Evolutionary conservation across 1,284 basidiomycete species (phyloP), one percentile per base, ranked within the genome.

Genomic region (Fomitopsis betulina): DNA sequence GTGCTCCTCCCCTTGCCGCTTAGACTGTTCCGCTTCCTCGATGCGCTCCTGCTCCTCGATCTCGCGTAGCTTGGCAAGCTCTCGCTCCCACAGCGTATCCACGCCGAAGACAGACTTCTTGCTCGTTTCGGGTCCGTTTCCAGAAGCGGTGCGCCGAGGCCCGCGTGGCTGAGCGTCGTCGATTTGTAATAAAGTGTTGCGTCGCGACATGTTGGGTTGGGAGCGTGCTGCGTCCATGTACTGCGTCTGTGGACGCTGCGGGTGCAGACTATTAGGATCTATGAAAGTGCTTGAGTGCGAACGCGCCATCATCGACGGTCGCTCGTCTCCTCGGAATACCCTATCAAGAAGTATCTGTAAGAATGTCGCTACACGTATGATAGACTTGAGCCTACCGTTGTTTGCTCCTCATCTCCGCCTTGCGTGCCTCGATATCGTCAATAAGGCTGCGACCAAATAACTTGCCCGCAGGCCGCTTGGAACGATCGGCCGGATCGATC

Each of bases 291-390:
- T 86, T 23, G 81, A 72, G 21, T 76, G 74, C 38, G 76, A 75
- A 60, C 91, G 82, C 43, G 83, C 81, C 91, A 93, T 93, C 91
- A 93, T 93, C 8, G 89, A 88, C 15, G 91, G 89, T 54, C 91
- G 79, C 63, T 88, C 79, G 66, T 93, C 90, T 25, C 90, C 90
- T 59, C 72, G 80, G 68, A 90, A 90, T 21, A 86, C 83, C 51
- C 87, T 90, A 60, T 45, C 19, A 45, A 17, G 3, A 21, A 47
- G 9, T 15, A 47, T 8, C 27, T 30, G n/a, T 23, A 17, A 17
- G 25, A 30, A 47, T 27, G 7, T 21, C 10, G 2, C 3, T n/a
- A 30, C 35, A 53, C 38, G 35, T 17, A 23, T 33, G n/a, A 19
- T 30, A 1, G 21, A 33, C 19, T 56, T 58, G 13, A 12, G 57